Evolutionary conservation across 345 rosid species (phyloP).

Genomic region (Syzygium oleosum): DNA sequence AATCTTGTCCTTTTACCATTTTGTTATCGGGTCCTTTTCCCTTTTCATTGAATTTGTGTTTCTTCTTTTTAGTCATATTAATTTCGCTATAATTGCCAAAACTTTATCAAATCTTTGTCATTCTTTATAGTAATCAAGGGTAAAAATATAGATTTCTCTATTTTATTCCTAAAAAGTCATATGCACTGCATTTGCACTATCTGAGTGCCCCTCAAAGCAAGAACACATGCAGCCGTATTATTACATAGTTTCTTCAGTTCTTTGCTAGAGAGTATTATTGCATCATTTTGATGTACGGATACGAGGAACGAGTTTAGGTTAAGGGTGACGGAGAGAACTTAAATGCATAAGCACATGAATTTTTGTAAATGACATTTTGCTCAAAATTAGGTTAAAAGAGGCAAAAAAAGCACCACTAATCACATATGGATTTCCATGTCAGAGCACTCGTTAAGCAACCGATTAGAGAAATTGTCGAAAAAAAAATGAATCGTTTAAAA

Average conservation of each 20-base stretch:
- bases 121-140: neutral
- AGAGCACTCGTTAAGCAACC: neutral
- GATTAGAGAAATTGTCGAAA: neutral
- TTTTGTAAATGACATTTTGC: neutral
- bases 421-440: neutral
- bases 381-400: neutral
- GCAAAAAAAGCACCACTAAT: neutral
- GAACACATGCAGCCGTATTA: neutral
- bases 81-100: neutral
- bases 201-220: neutral
- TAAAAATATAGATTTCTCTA: neutral
- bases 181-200: neutral
- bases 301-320: neutral
- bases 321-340: neutral
- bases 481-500: neutral
- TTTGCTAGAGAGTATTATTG: neutral
- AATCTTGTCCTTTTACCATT: neutral
- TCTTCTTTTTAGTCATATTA: neutral
- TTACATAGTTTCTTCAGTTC: no score
- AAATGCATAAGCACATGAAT: neutral
- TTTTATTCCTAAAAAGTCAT: neutral
- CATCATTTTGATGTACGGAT: neutral
- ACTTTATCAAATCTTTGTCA: neutral
- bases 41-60: neutral
- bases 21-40: neutral